Evolutionary conservation across 148 eudicot species (phyloP), one percentile per base, ranked within the genome.

Genomic region (Persicaria maculosa): DNA sequence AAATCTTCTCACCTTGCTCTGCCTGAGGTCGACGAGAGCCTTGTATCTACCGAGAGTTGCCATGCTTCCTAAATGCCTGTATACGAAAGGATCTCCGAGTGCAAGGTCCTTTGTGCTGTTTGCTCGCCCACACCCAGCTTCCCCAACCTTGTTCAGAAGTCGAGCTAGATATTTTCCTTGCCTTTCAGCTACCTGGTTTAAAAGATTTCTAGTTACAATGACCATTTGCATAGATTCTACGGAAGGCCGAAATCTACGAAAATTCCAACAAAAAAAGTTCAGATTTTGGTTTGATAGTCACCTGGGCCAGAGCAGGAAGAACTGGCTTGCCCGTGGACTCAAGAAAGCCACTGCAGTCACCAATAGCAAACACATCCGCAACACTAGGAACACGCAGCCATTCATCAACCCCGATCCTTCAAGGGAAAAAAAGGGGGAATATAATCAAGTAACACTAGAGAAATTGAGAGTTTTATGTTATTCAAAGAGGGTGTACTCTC

Each of bases 231-330:
- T 44, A 4, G 44, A 62, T 16, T 45, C 50, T 10, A 9, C 12
- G 16, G 8, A n/a, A 22, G 17, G 10, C 44, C 74, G 1, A 9
- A 22, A 72, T 9, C 4, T 0, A 6, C 2, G 22, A 15, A 4
- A 43, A 44, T 74, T 43, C 6, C 22, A 7, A 17, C 15, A 72
- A 22, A 6, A 45, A 71, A 12, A 4, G 7, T 1, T 11, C 20
- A 36, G 11, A 22, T 14, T n/a, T 47, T 16, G 72, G 47, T 47
- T 11, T 9, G 17, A 20, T 31, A 73, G 73, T 77, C 83, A 87
- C 98, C 90, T 95, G 98, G 68, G 98, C 98, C 81, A 95, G 82
- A 80, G 98, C 98, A 59, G 97, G 98, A 86, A 95, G 98, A 78
- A 84, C 86, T 7, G 89, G 85, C 78, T 79, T 95, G 69, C 98